A percentile compares a stretch with the other conserved stretches of the same genome.
Conservation (phyloP, 768 basidiomycete genomes). For the Tylopilus balloui region DNA sequence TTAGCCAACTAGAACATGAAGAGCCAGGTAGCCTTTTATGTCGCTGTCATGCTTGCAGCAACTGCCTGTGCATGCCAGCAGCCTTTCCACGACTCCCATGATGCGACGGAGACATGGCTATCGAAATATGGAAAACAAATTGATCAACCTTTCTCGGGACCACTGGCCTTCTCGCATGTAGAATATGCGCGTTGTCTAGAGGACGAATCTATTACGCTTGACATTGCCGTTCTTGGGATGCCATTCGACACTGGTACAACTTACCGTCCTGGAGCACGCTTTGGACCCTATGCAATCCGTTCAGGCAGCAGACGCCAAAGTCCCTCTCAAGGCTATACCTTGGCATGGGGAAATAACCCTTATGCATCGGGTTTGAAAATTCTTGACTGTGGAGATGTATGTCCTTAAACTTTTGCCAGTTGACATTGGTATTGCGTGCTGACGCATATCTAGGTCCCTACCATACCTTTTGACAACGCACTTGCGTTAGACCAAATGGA, state of each 20-base stretch:
- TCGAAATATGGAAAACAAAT: conserved; percentile 71
- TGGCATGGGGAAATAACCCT: conserved; percentile 70
- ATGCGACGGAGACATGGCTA: conserved; percentile 46
- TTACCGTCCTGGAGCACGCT: conserved; percentile 66
- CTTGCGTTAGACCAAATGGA: conserved; percentile 85
- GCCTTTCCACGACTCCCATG: conserved; percentile 4
- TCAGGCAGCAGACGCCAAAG: conserved; percentile 70
- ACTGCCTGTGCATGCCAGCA: conserved; percentile 12
- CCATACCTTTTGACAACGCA: conserved; percentile 76
- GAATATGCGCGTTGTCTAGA: conserved; percentile 44
- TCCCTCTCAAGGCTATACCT: conserved; percentile 56
- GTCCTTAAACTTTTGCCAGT: background rate
- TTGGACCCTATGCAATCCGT: conserved; percentile 83
- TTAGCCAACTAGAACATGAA: conserved; percentile 7
- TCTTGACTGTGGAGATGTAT: conserved; percentile 82
- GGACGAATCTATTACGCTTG: conserved; percentile 17
- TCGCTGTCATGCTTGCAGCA: background rate
- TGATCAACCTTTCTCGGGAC: conserved; percentile 76
- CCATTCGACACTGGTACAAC: conserved; percentile 69
- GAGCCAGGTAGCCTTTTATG: background rate
- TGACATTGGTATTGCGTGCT: background rate
- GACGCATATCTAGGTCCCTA: conserved; percentile 51
- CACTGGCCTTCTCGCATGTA: conserved; percentile 78
- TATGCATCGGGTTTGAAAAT: conserved; percentile 54
- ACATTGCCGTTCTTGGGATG: conserved; percentile 78